Conservation (phyloP, 345 rosid genomes). For the Acer yangbiense region DNA sequence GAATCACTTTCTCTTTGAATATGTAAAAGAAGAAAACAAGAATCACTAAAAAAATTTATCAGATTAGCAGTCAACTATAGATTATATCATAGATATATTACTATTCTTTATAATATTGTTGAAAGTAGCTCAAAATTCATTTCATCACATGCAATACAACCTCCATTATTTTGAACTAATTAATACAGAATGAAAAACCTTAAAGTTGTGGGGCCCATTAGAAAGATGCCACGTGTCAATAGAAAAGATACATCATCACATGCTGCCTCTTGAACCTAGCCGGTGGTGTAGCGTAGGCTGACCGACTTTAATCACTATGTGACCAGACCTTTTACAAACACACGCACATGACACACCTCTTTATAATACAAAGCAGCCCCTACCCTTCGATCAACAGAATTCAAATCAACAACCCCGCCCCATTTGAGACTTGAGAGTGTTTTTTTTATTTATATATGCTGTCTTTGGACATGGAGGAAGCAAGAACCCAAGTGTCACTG, state of each 20-base stretch:
- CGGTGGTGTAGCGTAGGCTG: background rate
- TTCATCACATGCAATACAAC: background rate
- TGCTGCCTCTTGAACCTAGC: background rate
- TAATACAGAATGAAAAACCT: background rate
- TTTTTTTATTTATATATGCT: background rate
- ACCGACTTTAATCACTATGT: background rate
- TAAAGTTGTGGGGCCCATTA: background rate
- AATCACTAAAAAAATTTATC: background rate
- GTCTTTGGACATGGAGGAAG: slow-evolving; percentile 33
- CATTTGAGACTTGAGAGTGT: background rate
- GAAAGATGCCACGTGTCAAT: slow-evolving; percentile 4
- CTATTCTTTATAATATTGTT: background rate
- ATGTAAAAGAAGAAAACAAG: background rate
- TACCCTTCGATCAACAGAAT: background rate
- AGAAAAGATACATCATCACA: background rate
- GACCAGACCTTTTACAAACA: background rate
- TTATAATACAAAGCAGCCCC: slow-evolving; percentile 6
- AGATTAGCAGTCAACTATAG: background rate
- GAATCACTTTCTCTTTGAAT: background rate
- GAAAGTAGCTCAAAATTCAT: background rate
- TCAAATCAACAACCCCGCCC: slow-evolving; percentile 11
- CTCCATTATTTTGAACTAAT: background rate
- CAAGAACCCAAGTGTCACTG: slow-evolving; percentile 32
- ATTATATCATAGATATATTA: background rate
- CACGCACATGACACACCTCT: background rate